Conservation (phyloP, 2,329 filamentous ascomycete genomes). For the Penicillium carneum region DNA sequence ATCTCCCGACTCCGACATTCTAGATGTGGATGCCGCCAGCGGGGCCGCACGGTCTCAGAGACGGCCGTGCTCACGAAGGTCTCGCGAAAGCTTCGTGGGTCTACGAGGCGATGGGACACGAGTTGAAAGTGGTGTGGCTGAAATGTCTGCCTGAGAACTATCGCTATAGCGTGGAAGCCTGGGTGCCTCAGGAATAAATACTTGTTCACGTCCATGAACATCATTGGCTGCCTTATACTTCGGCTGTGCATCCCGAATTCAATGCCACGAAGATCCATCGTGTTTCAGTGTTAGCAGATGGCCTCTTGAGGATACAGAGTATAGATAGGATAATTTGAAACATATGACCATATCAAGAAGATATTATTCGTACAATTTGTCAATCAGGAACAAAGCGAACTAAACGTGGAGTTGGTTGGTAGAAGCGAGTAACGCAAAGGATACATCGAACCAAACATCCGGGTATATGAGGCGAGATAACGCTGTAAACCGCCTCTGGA, state of each 20-base stretch:
- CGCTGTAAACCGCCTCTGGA: conserved; percentile 33
- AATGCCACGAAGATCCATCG: background rate
- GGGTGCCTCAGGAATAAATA: conserved; percentile 12
- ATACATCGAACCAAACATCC: conserved; percentile 35
- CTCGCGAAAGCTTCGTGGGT: background rate
- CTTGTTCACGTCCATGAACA: background rate
- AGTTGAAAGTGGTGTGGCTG: conserved; percentile 10
- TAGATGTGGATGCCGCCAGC: conserved; percentile 15
- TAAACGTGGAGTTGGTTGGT: conserved; percentile 1
- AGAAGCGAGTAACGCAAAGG: conserved; percentile 12
- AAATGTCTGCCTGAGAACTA: conserved; percentile 7
- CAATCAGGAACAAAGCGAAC: conserved; percentile 4
- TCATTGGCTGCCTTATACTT: conserved; percentile 22
- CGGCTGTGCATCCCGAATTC: background rate
- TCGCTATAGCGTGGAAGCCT: conserved; percentile 8
- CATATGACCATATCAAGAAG: background rate
- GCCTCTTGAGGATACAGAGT: background rate
- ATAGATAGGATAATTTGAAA: background rate
- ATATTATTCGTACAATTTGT: conserved; percentile 10
- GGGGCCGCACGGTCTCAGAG: background rate
- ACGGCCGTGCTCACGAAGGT: conserved; percentile 7
- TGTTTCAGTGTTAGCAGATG: background rate
- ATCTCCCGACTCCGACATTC: conserved; percentile 14
- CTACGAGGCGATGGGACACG: background rate
- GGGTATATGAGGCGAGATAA: conserved; percentile 48